phyloP scores from a whole-genome alignment of 176 grass and related monocot genomes.

The Lolium multiflorum region DNA sequence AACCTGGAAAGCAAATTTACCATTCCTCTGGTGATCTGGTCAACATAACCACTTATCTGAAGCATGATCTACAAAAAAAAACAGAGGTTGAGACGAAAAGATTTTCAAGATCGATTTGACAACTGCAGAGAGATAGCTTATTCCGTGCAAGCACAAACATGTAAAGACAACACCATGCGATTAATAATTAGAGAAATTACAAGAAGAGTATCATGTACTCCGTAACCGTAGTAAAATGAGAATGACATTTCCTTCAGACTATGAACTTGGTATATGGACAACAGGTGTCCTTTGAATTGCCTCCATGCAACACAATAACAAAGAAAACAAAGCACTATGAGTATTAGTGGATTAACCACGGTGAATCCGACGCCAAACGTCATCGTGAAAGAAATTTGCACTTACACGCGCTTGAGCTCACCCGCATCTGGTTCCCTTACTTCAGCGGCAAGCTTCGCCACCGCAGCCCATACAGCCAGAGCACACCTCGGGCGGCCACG shows the following conservation, averaged over 20 bases:
- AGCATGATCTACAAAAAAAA: no score
- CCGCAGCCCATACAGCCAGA: background rate
- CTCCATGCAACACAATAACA: constrained; percentile 48
- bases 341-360: background rate
- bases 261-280: constrained; percentile 46
- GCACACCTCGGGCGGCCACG: background rate
- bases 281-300: constrained; percentile 82
- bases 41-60: no score
- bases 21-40: background rate
- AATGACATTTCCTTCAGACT: no score
- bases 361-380: background rate
- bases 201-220: no score
- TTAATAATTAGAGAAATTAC: no score
- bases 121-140: constrained; percentile 20
- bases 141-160: background rate
- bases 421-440: background rate
- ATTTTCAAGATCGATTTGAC: no score
- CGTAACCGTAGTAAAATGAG: no score
- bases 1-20: background rate
- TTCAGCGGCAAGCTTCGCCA: background rate
- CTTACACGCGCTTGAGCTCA: background rate
- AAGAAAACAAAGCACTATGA: background rate
- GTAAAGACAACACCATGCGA: background rate
- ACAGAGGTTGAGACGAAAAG: no score
- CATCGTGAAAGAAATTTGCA: background rate